Percentiles rank a stretch among this genome's conserved stretches.
These are phyloP conservation scores for Cydonia oblonga DNA, from an alignment of 331 rosid species.

Conservation along the genomic window DNA sequence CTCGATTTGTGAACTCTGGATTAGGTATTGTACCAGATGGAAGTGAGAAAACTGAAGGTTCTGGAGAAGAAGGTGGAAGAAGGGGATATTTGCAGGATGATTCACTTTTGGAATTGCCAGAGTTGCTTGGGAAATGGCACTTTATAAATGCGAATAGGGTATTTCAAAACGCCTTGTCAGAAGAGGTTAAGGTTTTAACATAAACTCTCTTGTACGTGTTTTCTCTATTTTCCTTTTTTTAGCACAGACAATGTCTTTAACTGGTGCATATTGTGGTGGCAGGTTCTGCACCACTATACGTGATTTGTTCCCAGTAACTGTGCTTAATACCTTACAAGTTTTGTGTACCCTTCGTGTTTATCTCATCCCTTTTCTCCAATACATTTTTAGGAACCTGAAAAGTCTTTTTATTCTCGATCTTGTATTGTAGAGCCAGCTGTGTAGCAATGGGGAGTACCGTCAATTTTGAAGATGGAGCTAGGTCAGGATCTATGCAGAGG, in stretches of 20 bases:
- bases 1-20: conserved; percentile 46
- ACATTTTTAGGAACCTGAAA: conserved; percentile 20
- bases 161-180: conserved; percentile 37
- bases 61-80: conserved; percentile 53
- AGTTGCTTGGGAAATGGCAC: conserved; percentile 36
- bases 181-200: conserved; percentile 65
- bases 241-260: conserved; percentile 7
- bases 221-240: neutral
- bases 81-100: conserved; percentile 75
- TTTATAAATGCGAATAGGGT: conserved; percentile 28
- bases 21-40: conserved; percentile 55
- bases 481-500: conserved; percentile 44
- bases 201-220: conserved; percentile 2
- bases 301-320: conserved; percentile 68
- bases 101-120: conserved; percentile 34
- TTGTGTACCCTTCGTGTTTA: conserved; percentile 26
- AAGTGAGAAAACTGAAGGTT: conserved; percentile 54
- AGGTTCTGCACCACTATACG: conserved; percentile 85
- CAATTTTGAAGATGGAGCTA: conserved; percentile 40
- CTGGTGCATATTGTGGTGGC: conserved; percentile 78
- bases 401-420: conserved; percentile 14
- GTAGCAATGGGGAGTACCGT: conserved; percentile 22
- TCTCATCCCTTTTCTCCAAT: neutral
- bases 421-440: conserved; percentile 46
- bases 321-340: conserved; percentile 50